Evolutionary conservation across 192 early-diverging fungal species (phyloP), one percentile per base, ranked within the genome.

Genomic region (Backusella morwellensis): DNA sequence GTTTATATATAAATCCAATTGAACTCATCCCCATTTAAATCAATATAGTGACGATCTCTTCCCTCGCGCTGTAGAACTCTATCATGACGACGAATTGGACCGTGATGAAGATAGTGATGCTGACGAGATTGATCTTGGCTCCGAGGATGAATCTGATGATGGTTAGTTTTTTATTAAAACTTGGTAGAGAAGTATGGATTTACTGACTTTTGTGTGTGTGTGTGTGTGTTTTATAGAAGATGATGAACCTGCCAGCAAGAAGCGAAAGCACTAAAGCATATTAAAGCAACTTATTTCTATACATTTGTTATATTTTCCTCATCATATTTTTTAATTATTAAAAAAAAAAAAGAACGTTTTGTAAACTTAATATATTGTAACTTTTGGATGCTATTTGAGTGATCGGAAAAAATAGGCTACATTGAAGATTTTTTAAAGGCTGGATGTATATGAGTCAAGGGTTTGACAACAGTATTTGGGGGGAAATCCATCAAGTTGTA

Each of bases 71-170:
- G 47, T 82, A 34, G 74, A 78, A 59, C 73, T 75, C 4, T 56
- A 54, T 34, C 35, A 41, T 11, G 80, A 75, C 41, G 74, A 72
- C 0, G 80, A 82, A 2, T 52, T 47, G 67, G 77, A 78, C 42
- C 14, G 14, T 26, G 78, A 79, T 63, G 70, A 73, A 19, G 78
- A 79, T 70, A 63, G 68, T 44, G 76, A 75, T 29, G 77, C 67
- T 26, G 79, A 80, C 1, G 79, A 80, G 6, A 80, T 80, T 44
- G 79, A 80, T 67, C 75, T 80, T 29, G 79, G 70, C 4, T 76
- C 75, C 44, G 79, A 80, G n/a, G 68, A 70, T 66, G 77, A 76
- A 68, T 70, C 70, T 14, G 78, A 80, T 14, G 78, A 80, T 32
- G 79, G 70, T 17, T 68, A 75, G 29, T 40, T 59, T 1, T 1